These are phyloP conservation scores for Fusarium circinatum DNA, from an alignment of 2,329 filamentous ascomycete genomes.

Conservation along the genomic window DNA sequence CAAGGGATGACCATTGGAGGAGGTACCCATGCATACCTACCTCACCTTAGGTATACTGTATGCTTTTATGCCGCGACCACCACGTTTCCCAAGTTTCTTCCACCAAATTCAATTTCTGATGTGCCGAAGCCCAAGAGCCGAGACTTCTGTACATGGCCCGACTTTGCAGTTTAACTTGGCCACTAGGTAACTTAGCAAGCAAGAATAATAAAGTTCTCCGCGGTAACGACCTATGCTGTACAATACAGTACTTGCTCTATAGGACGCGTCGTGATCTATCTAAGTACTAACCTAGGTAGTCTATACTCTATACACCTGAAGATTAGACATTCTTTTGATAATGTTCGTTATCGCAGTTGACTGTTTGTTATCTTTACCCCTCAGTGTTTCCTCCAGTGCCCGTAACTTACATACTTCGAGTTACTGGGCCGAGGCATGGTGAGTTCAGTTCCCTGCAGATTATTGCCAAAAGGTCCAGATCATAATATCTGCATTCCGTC, in stretches of 20 bases:
- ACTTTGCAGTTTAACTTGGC: neutral
- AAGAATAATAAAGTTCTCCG: neutral
- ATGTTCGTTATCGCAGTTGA: neutral
- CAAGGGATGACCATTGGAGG: neutral
- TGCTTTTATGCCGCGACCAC: neutral
- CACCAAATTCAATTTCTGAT: conserved; percentile 5
- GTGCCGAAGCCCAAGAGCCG: conserved; percentile 14
- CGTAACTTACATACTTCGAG: too few species aligned
- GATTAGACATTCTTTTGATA: neutral
- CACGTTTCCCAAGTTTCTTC: neutral
- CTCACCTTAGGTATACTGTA: neutral
- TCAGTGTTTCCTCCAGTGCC: neutral
- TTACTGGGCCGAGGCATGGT: neutral
- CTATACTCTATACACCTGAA: neutral
- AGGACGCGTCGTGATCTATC: neutral
- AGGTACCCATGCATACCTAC: neutral
- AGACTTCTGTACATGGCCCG: neutral
- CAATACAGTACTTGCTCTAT: neutral
- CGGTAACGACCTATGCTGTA: neutral
- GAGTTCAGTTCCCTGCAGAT: neutral
- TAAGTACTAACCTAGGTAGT: neutral
- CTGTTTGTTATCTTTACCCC: conserved; percentile 4
- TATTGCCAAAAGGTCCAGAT: conserved; percentile 6
- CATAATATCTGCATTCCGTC: neutral
- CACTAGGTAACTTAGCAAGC: neutral